Evolutionary conservation across 73 alveolate genomes (phyloP).

Genomic region (Paramecium sonneborni): DNA sequence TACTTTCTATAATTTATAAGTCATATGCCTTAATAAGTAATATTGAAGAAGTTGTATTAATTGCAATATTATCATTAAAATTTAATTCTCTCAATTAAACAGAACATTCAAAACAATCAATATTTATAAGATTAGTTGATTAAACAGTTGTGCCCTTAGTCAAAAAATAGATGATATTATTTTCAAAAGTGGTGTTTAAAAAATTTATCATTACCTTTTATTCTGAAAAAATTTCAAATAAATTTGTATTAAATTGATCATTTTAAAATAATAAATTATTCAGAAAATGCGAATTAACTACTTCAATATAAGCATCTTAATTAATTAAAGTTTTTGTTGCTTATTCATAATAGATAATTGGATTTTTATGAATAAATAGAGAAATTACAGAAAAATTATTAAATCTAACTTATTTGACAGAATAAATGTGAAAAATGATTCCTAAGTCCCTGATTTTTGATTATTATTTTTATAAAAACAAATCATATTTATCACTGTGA

Average conservation of each 20-base stretch:
- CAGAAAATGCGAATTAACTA: background rate
- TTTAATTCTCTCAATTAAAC: background rate
- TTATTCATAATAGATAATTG: background rate
- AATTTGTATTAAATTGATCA: background rate
- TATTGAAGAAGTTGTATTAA: background rate
- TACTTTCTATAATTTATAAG: background rate
- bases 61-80: background rate
- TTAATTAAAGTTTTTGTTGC: background rate
- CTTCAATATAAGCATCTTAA: background rate
- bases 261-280: no score
- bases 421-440: no score
- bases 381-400: background rate
- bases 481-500: no score
- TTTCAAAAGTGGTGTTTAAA: background rate
- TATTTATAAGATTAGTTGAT: background rate
- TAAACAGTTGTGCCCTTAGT: background rate
- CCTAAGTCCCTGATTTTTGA: background rate
- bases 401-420: background rate
- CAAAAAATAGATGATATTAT: background rate
- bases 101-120: background rate
- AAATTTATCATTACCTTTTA: background rate
- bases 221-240: background rate
- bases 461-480: background rate
- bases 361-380: background rate
- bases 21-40: background rate